Evolutionary conservation across 2,329 filamentous ascomycete species (phyloP), one percentile per base, ranked within the genome.

Genomic region (Exserohilum turcica): DNA sequence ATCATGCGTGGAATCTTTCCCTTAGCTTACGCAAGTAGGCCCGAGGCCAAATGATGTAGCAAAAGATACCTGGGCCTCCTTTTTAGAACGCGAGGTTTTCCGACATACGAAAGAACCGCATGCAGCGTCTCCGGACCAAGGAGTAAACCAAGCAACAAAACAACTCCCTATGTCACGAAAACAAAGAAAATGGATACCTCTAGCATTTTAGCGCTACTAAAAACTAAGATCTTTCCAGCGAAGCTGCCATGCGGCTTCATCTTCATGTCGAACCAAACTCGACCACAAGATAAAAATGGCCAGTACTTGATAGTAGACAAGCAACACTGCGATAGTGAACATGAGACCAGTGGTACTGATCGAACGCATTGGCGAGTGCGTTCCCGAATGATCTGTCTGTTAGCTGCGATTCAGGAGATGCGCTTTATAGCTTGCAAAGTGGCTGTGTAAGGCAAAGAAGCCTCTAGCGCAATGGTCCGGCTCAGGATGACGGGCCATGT

Each of bases 101-200:
- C 45, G 18, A 32, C 21, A 31, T 33, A 48, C 35, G 16, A 48
- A 31, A n/a, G 28, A 32, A 15, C 16, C 36, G 8, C 28, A 48
- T 18, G 21, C 13, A 40, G 35, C 27, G 19, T 24, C 35, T 40
- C 35, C 27, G 8, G 27, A 18, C 10, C 4, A 27, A 39, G 40
- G 27, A 18, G 40, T 43, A 32, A 32, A 43, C 16, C 40, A 43
- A 43, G 27, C 27, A 31, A 29, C 27, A 32, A 5, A 19, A 43
- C 40, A 43, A 43, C 27, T 43, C 40, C 40, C 6, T 12, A 19
- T 31, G 16, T 43, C 40, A 2, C 24, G 27, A 32, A 43, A 31
- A 32, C 40, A 43, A 32, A 43, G 9, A 43, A 43, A 43, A 18
- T 43, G 40, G 27, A 43, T 32, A 32, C 40, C 40, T 29, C 40